phyloP scores from a whole-genome alignment of 2,329 filamentous ascomycete genomes.

The Fusarium robinianum region DNA sequence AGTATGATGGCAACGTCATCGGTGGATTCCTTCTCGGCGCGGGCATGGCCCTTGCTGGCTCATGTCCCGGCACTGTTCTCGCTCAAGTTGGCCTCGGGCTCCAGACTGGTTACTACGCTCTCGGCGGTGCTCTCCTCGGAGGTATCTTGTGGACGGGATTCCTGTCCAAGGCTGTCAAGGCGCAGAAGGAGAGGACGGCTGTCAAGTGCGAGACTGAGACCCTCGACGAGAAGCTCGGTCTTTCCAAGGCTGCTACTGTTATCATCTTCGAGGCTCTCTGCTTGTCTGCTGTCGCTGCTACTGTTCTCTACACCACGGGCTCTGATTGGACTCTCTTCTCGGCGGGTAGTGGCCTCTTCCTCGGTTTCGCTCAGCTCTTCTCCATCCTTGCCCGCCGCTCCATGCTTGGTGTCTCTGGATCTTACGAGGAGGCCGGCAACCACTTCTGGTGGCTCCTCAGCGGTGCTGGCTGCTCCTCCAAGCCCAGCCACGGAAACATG shows the following conservation, averaged over 20 bases:
- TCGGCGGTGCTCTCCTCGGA: conserved; percentile 59
- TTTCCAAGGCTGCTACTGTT: conserved; percentile 45
- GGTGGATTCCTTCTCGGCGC: conserved; percentile 65
- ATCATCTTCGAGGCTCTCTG: conserved; percentile 50
- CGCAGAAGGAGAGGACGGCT: conserved; percentile 32
- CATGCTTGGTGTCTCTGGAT: conserved; percentile 64
- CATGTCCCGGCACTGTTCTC: conserved; percentile 68
- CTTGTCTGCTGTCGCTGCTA: conserved; percentile 46
- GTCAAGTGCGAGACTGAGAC: conserved; percentile 40
- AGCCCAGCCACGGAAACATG: conserved; percentile 48
- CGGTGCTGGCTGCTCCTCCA: conserved; percentile 31
- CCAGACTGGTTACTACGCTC: conserved; percentile 54
- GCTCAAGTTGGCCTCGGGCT: conserved; percentile 62
- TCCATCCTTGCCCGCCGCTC: conserved; percentile 57
- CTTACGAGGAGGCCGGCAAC: conserved; percentile 64
- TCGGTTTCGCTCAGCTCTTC: conserved; percentile 61
- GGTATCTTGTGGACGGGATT: conserved; percentile 57
- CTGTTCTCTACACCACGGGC: conserved; percentile 37
- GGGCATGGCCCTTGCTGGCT: conserved; percentile 69
- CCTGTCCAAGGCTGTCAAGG: conserved; percentile 44
- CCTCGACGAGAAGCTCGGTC: conserved; percentile 47
- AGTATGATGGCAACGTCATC: conserved; percentile 67
- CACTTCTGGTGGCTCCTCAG: conserved; percentile 53
- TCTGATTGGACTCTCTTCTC: conserved; percentile 43
- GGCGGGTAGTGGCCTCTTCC: conserved; percentile 61